Evolutionary conservation across 305 asterid genomes (phyloP).

Genomic region (Fraxinus paxiana): DNA sequence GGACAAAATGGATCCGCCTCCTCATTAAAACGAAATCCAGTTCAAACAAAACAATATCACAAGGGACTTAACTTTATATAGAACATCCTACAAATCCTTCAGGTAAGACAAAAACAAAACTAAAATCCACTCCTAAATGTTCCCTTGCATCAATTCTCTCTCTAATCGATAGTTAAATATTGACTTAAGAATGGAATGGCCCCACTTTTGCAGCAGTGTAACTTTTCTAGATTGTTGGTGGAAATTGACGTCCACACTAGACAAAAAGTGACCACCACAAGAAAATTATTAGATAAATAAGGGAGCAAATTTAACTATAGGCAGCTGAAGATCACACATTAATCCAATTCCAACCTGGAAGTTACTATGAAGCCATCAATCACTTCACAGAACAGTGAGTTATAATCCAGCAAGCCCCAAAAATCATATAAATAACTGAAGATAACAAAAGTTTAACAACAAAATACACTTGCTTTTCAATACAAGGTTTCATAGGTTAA

Average conservation of each 20-base stretch:
- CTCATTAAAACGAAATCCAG: neutral
- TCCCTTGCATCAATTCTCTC: neutral
- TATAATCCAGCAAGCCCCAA: neutral
- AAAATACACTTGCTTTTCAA: neutral
- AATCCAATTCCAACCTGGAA: neutral
- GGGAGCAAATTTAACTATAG: neutral
- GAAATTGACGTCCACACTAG: neutral
- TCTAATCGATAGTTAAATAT: neutral
- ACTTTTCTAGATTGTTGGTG: neutral
- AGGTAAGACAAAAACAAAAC: neutral
- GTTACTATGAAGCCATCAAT: neutral
- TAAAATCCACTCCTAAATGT: neutral
- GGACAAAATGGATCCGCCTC: neutral
- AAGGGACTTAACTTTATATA: neutral
- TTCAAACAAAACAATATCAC: neutral
- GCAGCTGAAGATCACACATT: neutral
- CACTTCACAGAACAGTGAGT: neutral
- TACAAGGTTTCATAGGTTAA: neutral
- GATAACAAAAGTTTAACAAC: neutral
- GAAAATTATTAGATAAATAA: neutral
- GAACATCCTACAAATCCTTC: neutral
- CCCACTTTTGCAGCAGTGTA: neutral
- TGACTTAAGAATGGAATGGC: neutral
- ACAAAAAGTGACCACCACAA: neutral
- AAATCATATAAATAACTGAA: neutral